Evolutionary conservation across 345 rosid species (phyloP), one percentile per base, ranked within the genome.

Genomic region (Pistacia vera): DNA sequence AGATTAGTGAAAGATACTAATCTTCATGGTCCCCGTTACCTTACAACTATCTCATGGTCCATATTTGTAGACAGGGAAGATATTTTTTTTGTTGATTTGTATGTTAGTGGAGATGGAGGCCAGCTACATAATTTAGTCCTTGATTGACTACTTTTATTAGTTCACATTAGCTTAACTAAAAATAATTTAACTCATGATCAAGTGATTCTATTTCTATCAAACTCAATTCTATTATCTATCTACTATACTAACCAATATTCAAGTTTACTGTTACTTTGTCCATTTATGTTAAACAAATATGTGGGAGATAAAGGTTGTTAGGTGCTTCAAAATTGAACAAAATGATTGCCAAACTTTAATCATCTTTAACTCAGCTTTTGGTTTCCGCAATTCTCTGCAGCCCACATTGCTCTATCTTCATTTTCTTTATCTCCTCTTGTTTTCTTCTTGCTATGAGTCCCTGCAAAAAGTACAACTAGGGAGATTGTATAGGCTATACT

Each of bases 291-390:
- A 62, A 61, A 28, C 11, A 60, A 54, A 64, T 46, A 70, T 62
- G 70, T 18, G 48, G 6, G 25, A 48, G 77, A 70, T 77, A 80
- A 1, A 16, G 81, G 83, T 72, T 4, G 84, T 68, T 79, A 41
- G 82, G 81, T 70, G 81, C 73, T 77, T 75, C 70, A 75, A 48
- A 75, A 75, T 63, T 78, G 85, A 74, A 74, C 68, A 68, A 74
- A 71, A 80, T 85, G 76, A 85, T 83, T 79, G 83, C 57, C 73
- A 54, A 77, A 74, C 83, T 72, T 84, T 79, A 86, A 82, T 82
- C 72, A 84, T 84, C 78, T 78, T 74, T 48, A 63, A 48, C 51
- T 60, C 85, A 72, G 79, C 83, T 79, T 84, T 82, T 70, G 75
- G 75, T 72, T 72, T 73, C 73, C 54, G 72, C 83, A 77, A 80